Base-by-base conservation (phyloP, 148 eudicot genomes). In the Rheum nobile region DNA sequence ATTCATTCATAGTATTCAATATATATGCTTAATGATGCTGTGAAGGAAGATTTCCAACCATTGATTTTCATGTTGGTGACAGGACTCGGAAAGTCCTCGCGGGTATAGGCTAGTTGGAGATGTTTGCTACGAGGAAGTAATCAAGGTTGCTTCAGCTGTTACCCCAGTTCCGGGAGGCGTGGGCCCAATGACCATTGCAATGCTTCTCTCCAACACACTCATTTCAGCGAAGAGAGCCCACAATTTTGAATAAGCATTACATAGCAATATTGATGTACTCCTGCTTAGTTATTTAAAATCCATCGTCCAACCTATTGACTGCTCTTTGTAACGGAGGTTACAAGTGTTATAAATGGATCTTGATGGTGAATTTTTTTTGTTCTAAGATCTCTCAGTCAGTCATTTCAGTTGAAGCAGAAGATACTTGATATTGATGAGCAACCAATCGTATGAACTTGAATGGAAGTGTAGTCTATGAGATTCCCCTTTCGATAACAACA, bases 91-190 rank as follows among this genome's bases (percentile, higher is more conserved):
- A 42, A 81, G 79, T 76, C 85, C 87, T 24, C 85, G 91, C 47
- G 98, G 98, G 24, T 88, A 90, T 76, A 83, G 90, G n/a, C 76
- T 90, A 57, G 97, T 95, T 55, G 98, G 98, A 59, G 98, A 95
- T 82, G 90, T 95, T 74, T 91, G 96, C 79, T 91, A 87, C 17
- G 97, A 95, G 75, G 97, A 95, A 83, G 97, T 85, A 28, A 81
- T 83, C 82, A 85, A 90, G 82, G 83, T 95, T 79, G 99, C 98
- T 77, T 91, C 98, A 69, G 98, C 98, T 42, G 75, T 93, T 71
- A 90, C 93, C 24, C 96, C 96, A 5, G 98, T 90, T 52, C 96
- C 96, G 19, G 91, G 93, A 41, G 96, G 98, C 6, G 96, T 90
- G 50, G 96, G 96, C 11, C 93, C 96, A 46, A 90, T 90, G 96